Conservation (phyloP, 2,329 filamentous ascomycete genomes). For the Phyllosticta citribraziliensis region DNA sequence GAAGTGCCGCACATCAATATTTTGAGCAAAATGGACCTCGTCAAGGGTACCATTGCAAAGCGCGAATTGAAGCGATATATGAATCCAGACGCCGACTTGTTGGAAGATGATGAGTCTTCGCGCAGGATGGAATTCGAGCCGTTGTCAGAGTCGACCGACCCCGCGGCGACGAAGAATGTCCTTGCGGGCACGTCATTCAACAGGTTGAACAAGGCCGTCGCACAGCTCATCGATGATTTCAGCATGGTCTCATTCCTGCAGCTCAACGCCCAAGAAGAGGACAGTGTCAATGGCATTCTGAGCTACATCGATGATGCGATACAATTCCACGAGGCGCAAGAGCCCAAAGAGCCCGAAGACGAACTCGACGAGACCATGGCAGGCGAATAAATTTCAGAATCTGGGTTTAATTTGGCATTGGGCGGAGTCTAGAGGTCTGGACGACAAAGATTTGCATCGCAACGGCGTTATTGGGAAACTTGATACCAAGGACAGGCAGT, state of each 20-base stretch:
- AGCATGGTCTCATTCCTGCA: slow-evolving; percentile 95
- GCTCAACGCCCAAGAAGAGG: slow-evolving; percentile 81
- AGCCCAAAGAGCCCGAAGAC: slow-evolving; percentile 68
- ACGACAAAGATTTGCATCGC: slow-evolving; percentile 1
- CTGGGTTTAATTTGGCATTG: neutral
- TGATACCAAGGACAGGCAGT: neutral
- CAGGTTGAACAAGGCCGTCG: slow-evolving; percentile 77
- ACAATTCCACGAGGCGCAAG: slow-evolving; percentile 87
- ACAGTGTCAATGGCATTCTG: slow-evolving; percentile 74
- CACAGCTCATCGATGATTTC: slow-evolving; percentile 87
- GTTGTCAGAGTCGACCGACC: slow-evolving; percentile 33
- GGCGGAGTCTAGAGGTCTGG: neutral
- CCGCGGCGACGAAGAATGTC: slow-evolving; percentile 56
- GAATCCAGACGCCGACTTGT: slow-evolving; percentile 70
- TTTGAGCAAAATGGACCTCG: slow-evolving; percentile 93
- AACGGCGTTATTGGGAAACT: slow-evolving; percentile 4
- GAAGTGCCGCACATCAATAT: slow-evolving; percentile 96
- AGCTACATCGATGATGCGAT: slow-evolving; percentile 94
- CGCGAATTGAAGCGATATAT: slow-evolving; percentile 84
- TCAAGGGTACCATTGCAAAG: slow-evolving; percentile 80
- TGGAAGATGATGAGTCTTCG: slow-evolving; percentile 68
- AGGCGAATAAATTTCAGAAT: neutral
- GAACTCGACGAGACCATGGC: slow-evolving; percentile 42
- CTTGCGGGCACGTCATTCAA: slow-evolving; percentile 78
- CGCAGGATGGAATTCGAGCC: slow-evolving; percentile 17